Base-by-base conservation (phyloP, 148 eudicot genomes). In the Polygonum maritimum region DNA sequence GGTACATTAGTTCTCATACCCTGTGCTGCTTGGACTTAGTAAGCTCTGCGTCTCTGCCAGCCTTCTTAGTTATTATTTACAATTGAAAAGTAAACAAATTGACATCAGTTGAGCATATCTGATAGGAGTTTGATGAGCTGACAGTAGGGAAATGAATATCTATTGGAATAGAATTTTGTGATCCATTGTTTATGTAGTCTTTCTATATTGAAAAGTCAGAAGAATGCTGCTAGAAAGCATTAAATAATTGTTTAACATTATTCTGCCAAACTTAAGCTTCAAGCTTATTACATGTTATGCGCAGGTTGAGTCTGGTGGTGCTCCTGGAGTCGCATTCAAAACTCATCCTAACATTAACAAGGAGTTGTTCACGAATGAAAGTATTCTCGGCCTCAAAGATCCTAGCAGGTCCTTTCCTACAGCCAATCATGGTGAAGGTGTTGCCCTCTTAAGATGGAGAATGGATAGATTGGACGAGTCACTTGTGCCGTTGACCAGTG, bases 331-430 rank as follows among this genome's bases (percentile, higher is more conserved):
- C 63, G 69, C 89, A 76, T 92, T 90, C 83, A 95, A 95, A 86
- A 88, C 98, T 0, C 98, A 95, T 70, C 98, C 98, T 78, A 95
- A 95, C 75, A 90, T 95, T 80, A 95, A 89, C 86, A 95, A 89
- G 80, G 98, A 92, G 36, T 76, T 89, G 74, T 95, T 87, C 73
- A 80, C 87, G 60, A 87, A 80, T 82, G 94, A 92, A 79, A 90
- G 87, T 83, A 87, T 92, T 72, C 84, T 95, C 83, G 98, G 98
- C 74, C 94, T 91, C 67, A 95, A 91, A 86, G 99, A 95, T 85
- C 89, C 99, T 55, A 88, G 87, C 79, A 84, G 99, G 79, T 90
- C 97, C 52, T 95, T 95, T 77, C 99, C 99, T 45, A 48, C 82
- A 73, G 90, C 88, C 9, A 2, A 8, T 69, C 97, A 90, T 80